phyloP scores from a whole-genome alignment of 2,329 filamentous ascomycete genomes.

The Coniochaeta hoffmannii region DNA sequence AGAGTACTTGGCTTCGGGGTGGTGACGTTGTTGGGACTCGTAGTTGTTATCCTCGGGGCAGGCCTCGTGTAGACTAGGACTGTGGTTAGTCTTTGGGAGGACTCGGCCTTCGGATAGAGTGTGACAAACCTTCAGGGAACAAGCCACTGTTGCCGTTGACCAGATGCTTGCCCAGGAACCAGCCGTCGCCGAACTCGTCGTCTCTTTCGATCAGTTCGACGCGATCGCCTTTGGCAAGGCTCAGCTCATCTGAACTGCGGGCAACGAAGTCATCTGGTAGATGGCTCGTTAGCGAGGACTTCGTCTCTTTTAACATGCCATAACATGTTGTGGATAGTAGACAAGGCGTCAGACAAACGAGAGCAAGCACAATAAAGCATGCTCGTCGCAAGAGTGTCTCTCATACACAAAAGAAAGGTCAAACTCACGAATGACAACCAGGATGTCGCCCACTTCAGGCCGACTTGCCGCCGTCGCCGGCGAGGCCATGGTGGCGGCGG shows the following conservation, averaged over 20 bases:
- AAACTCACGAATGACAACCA: slow-evolving; percentile 65
- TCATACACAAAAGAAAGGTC: neutral
- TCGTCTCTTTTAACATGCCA: slow-evolving; percentile 4
- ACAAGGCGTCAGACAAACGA: neutral
- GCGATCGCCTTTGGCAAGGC: slow-evolving; percentile 73
- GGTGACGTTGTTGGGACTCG: slow-evolving; percentile 6
- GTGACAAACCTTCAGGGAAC: slow-evolving; percentile 68
- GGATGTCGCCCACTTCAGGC: slow-evolving; percentile 58
- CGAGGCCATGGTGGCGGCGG: slow-evolving; percentile 2
- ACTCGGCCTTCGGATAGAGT: neutral
- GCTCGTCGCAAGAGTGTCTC: neutral
- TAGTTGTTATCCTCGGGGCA: slow-evolving; percentile 9
- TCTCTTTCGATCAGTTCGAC: slow-evolving; percentile 79
- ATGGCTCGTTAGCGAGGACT: slow-evolving; percentile 8
- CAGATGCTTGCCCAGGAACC: slow-evolving; percentile 72
- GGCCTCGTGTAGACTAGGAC: slow-evolving; percentile 14
- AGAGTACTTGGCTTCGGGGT: slow-evolving; percentile 15
- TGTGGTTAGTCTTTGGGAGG: slow-evolving; percentile 11
- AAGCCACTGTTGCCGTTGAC: slow-evolving; percentile 67
- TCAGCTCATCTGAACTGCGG: slow-evolving; percentile 88
- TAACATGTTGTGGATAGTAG: neutral
- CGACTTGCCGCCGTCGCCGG: slow-evolving; percentile 10
- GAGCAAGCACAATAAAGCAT: neutral
- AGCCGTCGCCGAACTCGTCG: slow-evolving; percentile 83
- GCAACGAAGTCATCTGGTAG: slow-evolving; percentile 79